Evolutionary conservation across 805 yeast species (phyloP).

Genomic region (Wickerhamiella alocasiicola): DNA sequence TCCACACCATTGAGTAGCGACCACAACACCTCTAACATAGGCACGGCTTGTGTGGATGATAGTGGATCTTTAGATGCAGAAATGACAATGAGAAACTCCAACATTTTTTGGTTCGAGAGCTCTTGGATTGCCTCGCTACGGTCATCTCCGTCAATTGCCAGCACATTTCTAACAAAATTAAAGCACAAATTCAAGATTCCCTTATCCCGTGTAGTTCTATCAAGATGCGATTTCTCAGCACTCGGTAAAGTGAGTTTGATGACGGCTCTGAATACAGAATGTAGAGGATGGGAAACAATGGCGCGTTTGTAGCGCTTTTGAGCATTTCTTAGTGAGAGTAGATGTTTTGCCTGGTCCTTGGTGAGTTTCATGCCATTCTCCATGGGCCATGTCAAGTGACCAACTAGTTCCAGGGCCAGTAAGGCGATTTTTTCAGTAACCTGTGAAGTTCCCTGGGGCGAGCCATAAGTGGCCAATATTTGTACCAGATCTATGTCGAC

Average conservation of each 20-base stretch:
- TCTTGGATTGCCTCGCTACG: slow-evolving; percentile 43
- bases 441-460: slow-evolving; percentile 22
- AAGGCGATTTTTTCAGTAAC: slow-evolving; percentile 50
- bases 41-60: slow-evolving; percentile 13
- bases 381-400: slow-evolving; percentile 77
- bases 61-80: neutral
- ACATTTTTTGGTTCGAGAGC: slow-evolving; percentile 58
- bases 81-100: slow-evolving; percentile 45
- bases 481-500: slow-evolving; percentile 53
- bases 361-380: slow-evolving; percentile 34
- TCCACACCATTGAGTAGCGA: slow-evolving; percentile 48
- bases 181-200: slow-evolving; percentile 60
- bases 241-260: slow-evolving; percentile 41
- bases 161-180: slow-evolving; percentile 63
- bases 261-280: slow-evolving; percentile 54
- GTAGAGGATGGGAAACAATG: slow-evolving; percentile 44
- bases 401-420: slow-evolving; percentile 66
- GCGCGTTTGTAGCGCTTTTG: slow-evolving; percentile 63
- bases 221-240: slow-evolving; percentile 37
- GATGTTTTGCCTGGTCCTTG: slow-evolving; percentile 25
- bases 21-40: slow-evolving; percentile 58
- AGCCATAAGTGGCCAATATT: slow-evolving; percentile 66
- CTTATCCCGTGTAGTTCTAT: slow-evolving; percentile 59
- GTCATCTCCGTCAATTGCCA: slow-evolving; percentile 68
- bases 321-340: slow-evolving; percentile 45